Evolutionary conservation across 257 asterid genomes (phyloP), one percentile per base, ranked within the genome.

Genomic region (Scutellaria minor): DNA sequence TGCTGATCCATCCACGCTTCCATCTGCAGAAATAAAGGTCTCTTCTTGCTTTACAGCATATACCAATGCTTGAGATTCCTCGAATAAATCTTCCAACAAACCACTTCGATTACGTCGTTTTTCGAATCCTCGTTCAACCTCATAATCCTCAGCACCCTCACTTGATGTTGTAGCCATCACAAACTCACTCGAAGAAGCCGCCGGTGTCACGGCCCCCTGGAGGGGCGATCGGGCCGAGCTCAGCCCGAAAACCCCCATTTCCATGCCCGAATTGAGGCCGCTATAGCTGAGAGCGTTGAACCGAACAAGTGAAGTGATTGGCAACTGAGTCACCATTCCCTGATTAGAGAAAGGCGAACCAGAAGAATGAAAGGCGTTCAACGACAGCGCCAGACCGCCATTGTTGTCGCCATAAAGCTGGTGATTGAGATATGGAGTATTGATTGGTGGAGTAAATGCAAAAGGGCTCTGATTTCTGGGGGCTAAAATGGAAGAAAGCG

Each of bases 61-160:
- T 0, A 52, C 67, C 71, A 86, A 60, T 47, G 80, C 72, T 12
- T 58, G 81, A 59, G 88, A 73, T 61, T 86, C 85, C 53, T 66
- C 85, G 12, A 86, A 45, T 6, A 90, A 76, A 72, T 86, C 96
- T 20, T 80, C 84, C 66, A 88, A 66, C 80, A 90, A 73, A 15
- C 93, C 97, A 31, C 84, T 84, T 10, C 50, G 64, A 15, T 57
- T 81, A 7, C 83, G 53, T 1, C 47, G 53, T 1, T 47, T 70
- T 2, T 70, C 42, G 55, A 68, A 80, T 4, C 75, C 71, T 1
- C 41, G 52, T 7, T 61, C 77, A 0, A n/a, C 75, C 11, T 82
- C 79, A 9, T 74, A 82, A 15, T 66, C 80, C 20, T 80, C 82
- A 39, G 61, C 81, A 0, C 56, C 81, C 11, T 85, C 89, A 15